Base-by-base conservation (phyloP, 2,329 filamentous ascomycete species). In the Lasiodiplodia gonubiensis region DNA sequence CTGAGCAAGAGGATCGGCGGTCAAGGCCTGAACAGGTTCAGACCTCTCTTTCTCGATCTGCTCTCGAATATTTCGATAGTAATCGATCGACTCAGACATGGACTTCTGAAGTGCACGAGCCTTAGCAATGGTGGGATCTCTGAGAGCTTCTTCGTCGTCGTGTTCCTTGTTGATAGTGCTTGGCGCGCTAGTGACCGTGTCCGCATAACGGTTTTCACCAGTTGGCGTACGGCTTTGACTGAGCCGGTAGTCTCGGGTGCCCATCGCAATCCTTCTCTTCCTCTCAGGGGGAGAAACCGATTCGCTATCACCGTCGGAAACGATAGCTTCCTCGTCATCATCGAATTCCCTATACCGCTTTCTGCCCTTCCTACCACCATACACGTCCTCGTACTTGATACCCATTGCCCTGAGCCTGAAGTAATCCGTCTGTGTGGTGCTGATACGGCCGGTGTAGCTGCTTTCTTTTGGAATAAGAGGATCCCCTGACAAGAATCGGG, bases 381-480 rank as follows among this genome's bases (percentile, higher is more conserved):
- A 27, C 27, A 67, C 37, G 21, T 68, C 67, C n/a, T 67, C 65
- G n/a, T 77, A 76, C 67, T 83, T 79, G 54, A 85, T 74, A 10
- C 84, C 84, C 71, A 81, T 74, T 1, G 83, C 83, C 64, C 83
- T 82, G 35, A 86, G 76, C 52, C 79, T 75, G 75, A 86, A 86
- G 73, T 84, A 86, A 61, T 82, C 82, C 0, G 82, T 81, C 33
- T 80, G 77, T 0, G 83, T 85, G 3, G 80, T 80, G 71, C 83
- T 81, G 49, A 79, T 72, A 46, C 74, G 72, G 33, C 72, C 70
- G 42, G 70, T 73, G 4, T 70, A 70, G 25, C 71, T 72, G 10
- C 59, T 67, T 16, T 63, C 60, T 12, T 65, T 60, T 27, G 66
- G 68, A 37, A 64, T 64, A 39, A 49, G 68, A 42, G 67, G 66